Base-by-base conservation (phyloP, 169 alveolate genomes). In the Eimeria sp. region DNA sequence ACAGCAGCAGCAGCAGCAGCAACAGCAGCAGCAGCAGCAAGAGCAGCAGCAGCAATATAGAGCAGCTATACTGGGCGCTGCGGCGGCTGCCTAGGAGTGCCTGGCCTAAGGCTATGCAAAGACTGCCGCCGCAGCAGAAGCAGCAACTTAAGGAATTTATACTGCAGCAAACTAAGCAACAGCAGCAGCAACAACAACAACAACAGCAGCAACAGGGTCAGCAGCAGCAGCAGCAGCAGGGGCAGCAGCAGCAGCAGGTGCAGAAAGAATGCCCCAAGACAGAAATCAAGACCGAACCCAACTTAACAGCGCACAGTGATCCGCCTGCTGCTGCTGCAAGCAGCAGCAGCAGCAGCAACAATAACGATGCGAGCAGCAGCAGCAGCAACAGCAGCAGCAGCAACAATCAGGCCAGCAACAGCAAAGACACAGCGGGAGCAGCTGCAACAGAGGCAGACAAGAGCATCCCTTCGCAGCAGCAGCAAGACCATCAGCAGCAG, bases 71-170 rank as follows among this genome's bases (percentile, higher is more conserved):
- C 84, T 73, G 84, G 84, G 84, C 84, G 51, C 51, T 73, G 51
- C 40, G 47, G 84, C 84, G 84, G 5, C 84, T 73, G 20, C 84
- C 84, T 43, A 4, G 84, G 9, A 40, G 57, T 20, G 43, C 84
- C 16, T 73, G 45, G 84, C 84, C 84, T 30, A 45, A 49, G 6
- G 84, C 84, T 4, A 73, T 73, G 84, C 84, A 20, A 20, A 45
- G 51, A 49, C 84, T 73, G 84, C 84, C 84, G 84, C 84, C 84
- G 45, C 84, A 73, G 84, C 84, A 73, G 51, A 73, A 73, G 84
- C 84, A 73, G 84, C 84, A 73, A 49, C 84, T 73, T 49, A 73
- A 73, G 18, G 84, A 73, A 40, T 73, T 73, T 20, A 73, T 73
- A n/a, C 40, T 73, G 84, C n/a, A 73, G 51, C 84, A 73, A 73